Evolutionary conservation across 345 rosid genomes (phyloP).

Genomic region (Brassica cretica): DNA sequence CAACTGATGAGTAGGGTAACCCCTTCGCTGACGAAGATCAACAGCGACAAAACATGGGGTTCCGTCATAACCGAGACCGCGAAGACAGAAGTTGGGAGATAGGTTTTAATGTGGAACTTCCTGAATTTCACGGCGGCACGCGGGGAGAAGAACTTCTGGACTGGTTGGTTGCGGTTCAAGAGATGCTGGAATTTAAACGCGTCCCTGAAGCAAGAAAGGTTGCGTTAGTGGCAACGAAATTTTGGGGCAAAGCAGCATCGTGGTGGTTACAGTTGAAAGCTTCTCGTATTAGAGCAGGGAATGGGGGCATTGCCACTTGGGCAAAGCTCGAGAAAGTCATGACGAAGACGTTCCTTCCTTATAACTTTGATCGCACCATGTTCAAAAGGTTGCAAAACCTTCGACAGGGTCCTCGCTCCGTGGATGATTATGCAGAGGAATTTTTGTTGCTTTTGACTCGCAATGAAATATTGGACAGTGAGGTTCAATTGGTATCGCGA

Average conservation of each 20-base stretch:
- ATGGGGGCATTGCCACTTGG: background rate
- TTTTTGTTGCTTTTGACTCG: too few relatives aligned
- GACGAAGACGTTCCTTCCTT: background rate
- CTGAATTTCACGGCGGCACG: background rate
- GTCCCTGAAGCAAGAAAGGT: background rate
- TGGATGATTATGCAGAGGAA: too few relatives aligned
- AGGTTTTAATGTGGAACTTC: background rate
- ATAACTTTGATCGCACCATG: background rate
- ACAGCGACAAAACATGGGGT: background rate
- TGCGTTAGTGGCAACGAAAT: background rate
- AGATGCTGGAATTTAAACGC: background rate
- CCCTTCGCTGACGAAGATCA: background rate
- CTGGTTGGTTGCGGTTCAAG: background rate
- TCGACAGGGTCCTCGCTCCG: background rate
- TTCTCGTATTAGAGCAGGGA: background rate
- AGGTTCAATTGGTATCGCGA: background rate
- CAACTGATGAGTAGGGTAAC: background rate
- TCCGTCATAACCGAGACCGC: background rate
- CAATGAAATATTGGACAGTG: background rate
- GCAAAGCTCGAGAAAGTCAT: background rate
- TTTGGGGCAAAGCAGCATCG: background rate
- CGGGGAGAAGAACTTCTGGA: background rate
- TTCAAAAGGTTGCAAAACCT: background rate
- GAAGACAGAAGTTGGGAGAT: background rate
- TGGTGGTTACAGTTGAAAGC: background rate